phyloP scores from a whole-genome alignment of 306 rosid genomes.

The Prunus kanzakura region DNA sequence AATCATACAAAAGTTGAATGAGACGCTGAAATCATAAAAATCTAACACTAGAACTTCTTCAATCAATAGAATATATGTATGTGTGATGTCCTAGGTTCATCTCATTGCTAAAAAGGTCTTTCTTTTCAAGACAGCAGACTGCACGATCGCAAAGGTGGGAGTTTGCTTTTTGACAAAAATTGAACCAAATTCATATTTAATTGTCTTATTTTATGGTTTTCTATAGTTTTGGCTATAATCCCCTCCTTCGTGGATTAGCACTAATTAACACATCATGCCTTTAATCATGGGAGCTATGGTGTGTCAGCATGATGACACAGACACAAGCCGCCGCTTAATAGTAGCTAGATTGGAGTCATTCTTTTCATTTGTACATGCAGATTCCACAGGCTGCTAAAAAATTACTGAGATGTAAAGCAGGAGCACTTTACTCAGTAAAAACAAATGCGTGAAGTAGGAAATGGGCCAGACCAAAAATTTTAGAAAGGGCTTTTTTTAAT shows the following conservation, averaged over 20 bases:
- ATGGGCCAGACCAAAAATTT: background rate
- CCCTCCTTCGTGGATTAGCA: conserved; percentile 25
- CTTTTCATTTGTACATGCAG: background rate
- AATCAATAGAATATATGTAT: background rate
- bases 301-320: background rate
- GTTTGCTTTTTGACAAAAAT: background rate
- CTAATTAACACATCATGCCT: background rate
- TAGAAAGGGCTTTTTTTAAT: background rate
- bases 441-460: conserved; percentile 2
- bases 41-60: background rate
- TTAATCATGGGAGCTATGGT: conserved; percentile 1
- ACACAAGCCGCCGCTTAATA: conserved; percentile 9
- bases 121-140: background rate
- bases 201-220: background rate
- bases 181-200: background rate
- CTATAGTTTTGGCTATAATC: conserved; percentile 4
- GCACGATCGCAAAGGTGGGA: background rate
- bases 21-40: background rate
- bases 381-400: conserved; percentile 18
- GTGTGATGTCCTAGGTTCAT: background rate
- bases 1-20: background rate
- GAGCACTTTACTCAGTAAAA: conserved; percentile 19
- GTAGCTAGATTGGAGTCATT: background rate
- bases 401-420: background rate
- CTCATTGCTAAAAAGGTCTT: background rate